A percentile compares a stretch with the other conserved stretches of the same genome.
These are phyloP conservation scores for Phialemoniopsis sp. DNA, from an alignment of 2,329 filamentous ascomycete species.

Conservation along the genomic window DNA sequence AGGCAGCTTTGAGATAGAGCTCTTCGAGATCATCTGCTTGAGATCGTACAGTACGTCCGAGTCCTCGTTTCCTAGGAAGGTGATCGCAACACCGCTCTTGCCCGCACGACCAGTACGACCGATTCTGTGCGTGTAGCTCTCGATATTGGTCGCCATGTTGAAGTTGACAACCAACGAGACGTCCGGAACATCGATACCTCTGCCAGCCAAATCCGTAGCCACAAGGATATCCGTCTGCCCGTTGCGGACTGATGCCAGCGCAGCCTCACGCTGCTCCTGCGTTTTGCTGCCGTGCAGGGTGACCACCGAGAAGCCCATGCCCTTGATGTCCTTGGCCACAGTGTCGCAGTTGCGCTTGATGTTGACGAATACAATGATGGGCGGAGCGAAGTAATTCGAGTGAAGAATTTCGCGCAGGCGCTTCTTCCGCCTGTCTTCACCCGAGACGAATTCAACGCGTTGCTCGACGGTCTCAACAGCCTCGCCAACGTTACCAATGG, in stretches of 20 bases:
- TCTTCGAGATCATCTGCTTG: constrained; percentile 93
- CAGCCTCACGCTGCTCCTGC: constrained; percentile 94
- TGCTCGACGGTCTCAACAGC: constrained; percentile 98
- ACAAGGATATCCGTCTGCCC: constrained; percentile 84
- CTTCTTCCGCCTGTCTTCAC: constrained; percentile 96
- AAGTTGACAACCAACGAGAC: constrained; percentile 96
- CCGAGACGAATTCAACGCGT: constrained; percentile 83
- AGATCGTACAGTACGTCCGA: constrained; percentile 88
- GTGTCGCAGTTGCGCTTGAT: constrained; percentile 99
- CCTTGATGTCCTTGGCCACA: constrained; percentile 88
- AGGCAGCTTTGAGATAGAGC: constrained; percentile 79
- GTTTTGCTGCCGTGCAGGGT: constrained; percentile 95
- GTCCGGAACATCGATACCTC: constrained; percentile 96
- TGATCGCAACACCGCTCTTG: constrained; percentile 94
- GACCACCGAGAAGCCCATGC: constrained; percentile 85
- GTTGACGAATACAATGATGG: constrained; percentile 99
- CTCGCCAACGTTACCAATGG: constrained; percentile 90
- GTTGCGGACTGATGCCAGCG: constrained; percentile 76
- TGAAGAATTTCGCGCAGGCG: constrained; percentile 85
- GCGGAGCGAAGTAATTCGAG: constrained; percentile 74
- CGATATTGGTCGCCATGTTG: constrained; percentile 94
- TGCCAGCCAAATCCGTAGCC: constrained; percentile 89
- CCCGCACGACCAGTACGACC: constrained; percentile 96
- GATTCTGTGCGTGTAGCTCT: constrained; percentile 94
- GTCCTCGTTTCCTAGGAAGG: constrained; percentile 90